Base-by-base conservation (phyloP, 2,329 filamentous ascomycete species). In the Triangularia setosa region DNA sequence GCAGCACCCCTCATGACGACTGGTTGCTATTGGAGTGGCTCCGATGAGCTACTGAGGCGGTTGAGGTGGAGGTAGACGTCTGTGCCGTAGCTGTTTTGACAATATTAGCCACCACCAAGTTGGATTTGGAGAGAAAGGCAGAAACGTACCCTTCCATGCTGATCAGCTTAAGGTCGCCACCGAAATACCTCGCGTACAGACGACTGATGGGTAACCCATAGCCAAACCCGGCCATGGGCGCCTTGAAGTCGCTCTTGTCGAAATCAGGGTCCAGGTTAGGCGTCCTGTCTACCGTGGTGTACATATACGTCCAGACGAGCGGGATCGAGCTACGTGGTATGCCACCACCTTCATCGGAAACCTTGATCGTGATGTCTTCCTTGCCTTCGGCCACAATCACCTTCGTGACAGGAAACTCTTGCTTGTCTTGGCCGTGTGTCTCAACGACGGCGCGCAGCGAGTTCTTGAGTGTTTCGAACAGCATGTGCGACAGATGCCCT, bases 291-390 rank as follows among this genome's bases (percentile, higher is more conserved):
- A 99, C 95, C 1, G 95, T 99, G 35, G 95, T 99, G 77, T 99
- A 99, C 95, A 98, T 99, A 77, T 99, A 99, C 12, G 95, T 99
- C 95, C 95, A 99, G n/a, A 98, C 95, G 14, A 99, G 84, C 4
- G 95, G 95, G 68, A 99, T 98, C 60, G 92, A 87, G 72, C 91
- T 96, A 72, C 95, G 84, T 0, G 95, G 93, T 61, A 99, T 98
- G 67, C 95, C 95, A 68, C 95, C 95, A 65, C 95, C 95, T 79
- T 99, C 95, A 76, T 99, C 95, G 4, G 90, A 92, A 72, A 99
- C 90, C 80, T 99, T 99, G 81, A 99, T 97, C 4, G 95, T 99
- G 73, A 99, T 99, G 74, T 99, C 95, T 79, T 99, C 95, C 76
- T 95, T 94, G 64, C 95, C 95, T 78, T 99, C 94, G 30, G 95